A percentile compares a stretch with the other conserved stretches of the same genome.
Evolutionary conservation across 2,329 filamentous ascomycete genomes (phyloP).

Genomic region (Pseudogymnoascus sp.): DNA sequence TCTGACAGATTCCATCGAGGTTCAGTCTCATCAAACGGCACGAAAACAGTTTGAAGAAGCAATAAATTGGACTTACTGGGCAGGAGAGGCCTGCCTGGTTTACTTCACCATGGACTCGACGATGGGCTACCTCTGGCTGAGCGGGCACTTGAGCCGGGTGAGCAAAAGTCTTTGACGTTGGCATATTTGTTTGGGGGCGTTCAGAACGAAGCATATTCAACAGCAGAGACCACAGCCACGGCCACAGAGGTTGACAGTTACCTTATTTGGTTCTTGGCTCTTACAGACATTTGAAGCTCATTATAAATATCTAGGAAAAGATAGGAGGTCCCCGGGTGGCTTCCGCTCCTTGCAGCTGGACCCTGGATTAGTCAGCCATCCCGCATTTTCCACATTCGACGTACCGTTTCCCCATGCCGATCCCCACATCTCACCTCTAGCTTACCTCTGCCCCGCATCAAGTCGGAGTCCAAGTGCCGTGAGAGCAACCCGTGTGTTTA

Average conservation of each 20-base stretch:
- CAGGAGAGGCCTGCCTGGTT: not conserved
- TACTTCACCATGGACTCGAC: not conserved
- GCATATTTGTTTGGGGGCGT: no score
- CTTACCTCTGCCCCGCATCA: not conserved
- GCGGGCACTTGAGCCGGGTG: not conserved
- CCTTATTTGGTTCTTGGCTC: not conserved
- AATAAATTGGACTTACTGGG: not conserved
- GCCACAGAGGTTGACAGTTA: not conserved
- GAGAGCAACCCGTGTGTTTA: not conserved
- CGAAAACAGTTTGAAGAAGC: not conserved
- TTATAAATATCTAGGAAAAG: not conserved
- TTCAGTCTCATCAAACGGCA: not conserved
- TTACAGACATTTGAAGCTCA: not conserved
- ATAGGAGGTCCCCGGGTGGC: not conserved
- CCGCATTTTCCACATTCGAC: not conserved
- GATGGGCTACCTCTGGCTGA: not conserved
- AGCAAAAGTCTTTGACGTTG: not conserved
- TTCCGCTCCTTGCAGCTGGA: not conserved
- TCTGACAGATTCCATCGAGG: not conserved
- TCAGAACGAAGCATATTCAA: not conserved
- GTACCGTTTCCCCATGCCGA: slow-evolving; percentile 6
- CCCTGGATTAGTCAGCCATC: slow-evolving; percentile 1
- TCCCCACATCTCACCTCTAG: not conserved
- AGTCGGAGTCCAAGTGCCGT: not conserved
- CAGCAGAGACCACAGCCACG: not conserved